Evolutionary conservation across 345 rosid species (phyloP), one percentile per base, ranked within the genome.

Genomic region (Ricinus communis): DNA sequence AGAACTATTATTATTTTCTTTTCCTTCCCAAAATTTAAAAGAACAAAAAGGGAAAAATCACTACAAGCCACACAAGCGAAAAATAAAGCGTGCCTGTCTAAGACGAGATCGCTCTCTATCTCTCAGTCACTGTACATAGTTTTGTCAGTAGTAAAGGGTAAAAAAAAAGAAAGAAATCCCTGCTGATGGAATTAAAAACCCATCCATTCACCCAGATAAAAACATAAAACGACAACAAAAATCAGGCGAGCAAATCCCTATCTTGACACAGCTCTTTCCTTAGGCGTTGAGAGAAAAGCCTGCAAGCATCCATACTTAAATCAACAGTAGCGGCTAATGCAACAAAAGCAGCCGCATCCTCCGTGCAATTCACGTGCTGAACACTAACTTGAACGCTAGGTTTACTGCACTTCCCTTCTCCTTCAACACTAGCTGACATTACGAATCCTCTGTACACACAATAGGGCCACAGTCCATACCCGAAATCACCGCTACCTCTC

Each of bases 301-400:
- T 78, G 80, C 98, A 93, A 7, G 98, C 98, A 68, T 93, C 98
- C 90, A 93, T 86, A 72, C 97, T 93, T 68, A 93, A 45, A 84
- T 93, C 97, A 50, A 93, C 71, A 70, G 98, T 96, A 9, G 97
- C 98, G 2, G 97, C 87, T 8, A 93, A 77, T 2, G 98, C 98
- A 78, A 93, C 98, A 82, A 71, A 91, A 63, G 96, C 90, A 38
- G 98, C 98, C 8, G 97, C 98, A 76, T 93, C 98, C 65, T 93
- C 97, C 71, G 88, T 82, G 80, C 98, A 93, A 55, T 65, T 86
- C 83, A 93, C 97, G 80, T 93, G 98, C 82, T 88, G 94, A 80
- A 93, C 93, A 74, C 97, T 82, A 8, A 93, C 90, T 81, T 93
- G 91, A 74, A 93, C 94, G 63, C 84, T 74, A 5, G 98, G 97